A percentile compares a stretch with the other conserved stretches of the same genome.
Conservation (phyloP, 2,329 filamentous ascomycete species). For the Phialemonium atrogriseum region DNA sequence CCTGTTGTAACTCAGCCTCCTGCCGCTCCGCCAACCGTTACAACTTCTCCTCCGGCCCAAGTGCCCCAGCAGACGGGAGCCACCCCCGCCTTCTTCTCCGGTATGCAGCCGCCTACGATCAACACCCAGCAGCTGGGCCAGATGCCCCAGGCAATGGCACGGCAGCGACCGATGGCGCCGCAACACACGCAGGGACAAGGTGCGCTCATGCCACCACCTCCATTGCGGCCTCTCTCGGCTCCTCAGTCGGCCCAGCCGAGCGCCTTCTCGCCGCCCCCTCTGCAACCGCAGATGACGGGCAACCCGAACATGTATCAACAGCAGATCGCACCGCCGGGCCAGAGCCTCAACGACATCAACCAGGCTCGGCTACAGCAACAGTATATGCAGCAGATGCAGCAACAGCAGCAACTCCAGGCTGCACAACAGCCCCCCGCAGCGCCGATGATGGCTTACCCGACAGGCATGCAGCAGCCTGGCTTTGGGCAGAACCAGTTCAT, state of each 20-base stretch:
- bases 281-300: conserved; percentile 83
- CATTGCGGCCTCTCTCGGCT: conserved; percentile 75
- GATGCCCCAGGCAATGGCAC: conserved; percentile 34
- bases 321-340: conserved; percentile 62
- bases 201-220: conserved; percentile 66
- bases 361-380: conserved; percentile 59
- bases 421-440: conserved; percentile 29
- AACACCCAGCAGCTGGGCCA: conserved; percentile 28
- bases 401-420: conserved; percentile 20
- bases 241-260: conserved; percentile 73
- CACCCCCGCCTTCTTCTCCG: conserved; percentile 50
- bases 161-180: conserved; percentile 66
- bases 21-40: conserved; percentile 22
- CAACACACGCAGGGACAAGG: conserved; percentile 50
- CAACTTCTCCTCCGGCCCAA: conserved; percentile 25
- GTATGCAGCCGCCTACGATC: conserved; percentile 29
- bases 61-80: conserved; percentile 42
- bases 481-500: conserved; percentile 34
- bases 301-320: conserved; percentile 19
- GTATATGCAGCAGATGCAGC: conserved; percentile 39
- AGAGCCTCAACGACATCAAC: conserved; percentile 66
- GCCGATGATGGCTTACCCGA: conserved; percentile 43
- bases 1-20: conserved; percentile 21
- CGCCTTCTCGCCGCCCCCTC: conserved; percentile 62
- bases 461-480: conserved; percentile 31